Conservation (phyloP, 306 rosid genomes). For the Geum urbanum region DNA sequence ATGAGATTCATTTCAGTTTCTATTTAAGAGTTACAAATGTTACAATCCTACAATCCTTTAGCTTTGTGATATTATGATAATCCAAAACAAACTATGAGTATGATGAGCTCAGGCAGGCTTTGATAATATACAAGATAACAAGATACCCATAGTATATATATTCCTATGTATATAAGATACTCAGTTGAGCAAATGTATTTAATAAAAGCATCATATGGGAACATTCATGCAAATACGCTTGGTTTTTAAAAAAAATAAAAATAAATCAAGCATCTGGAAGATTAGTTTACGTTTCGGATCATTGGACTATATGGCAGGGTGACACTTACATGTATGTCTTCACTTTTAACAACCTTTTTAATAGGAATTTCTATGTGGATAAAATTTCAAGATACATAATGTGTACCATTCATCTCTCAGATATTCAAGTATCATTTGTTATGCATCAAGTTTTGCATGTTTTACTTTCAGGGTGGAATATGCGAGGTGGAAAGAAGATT, state of each 20-base stretch:
- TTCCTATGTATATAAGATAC: no score
- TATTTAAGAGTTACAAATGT: neutral
- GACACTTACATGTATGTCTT: neutral
- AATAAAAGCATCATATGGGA: neutral
- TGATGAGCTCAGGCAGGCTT: neutral
- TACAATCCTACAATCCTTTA: neutral
- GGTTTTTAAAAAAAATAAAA: no score
- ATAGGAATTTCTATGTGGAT: neutral
- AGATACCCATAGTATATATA: no score
- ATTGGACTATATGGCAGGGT: neutral
- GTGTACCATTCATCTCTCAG: neutral
- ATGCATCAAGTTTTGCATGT: conserved; percentile 11
- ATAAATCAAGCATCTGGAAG: neutral
- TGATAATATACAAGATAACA: no score
- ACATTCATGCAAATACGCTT: neutral
- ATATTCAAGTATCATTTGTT: neutral
- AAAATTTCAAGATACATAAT: neutral
- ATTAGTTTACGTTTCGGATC: neutral
- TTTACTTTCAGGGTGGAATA: conserved; percentile 58
- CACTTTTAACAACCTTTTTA: neutral
- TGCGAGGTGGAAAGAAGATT: conserved; percentile 79
- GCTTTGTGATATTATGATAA: neutral
- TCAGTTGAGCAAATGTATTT: neutral
- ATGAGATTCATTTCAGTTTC: neutral
- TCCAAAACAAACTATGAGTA: neutral